A percentile compares a stretch with the other conserved stretches of the same genome.
phyloP scores from a whole-genome alignment of 2,329 filamentous ascomycete genomes.

The Trichoderma asperellum region DNA sequence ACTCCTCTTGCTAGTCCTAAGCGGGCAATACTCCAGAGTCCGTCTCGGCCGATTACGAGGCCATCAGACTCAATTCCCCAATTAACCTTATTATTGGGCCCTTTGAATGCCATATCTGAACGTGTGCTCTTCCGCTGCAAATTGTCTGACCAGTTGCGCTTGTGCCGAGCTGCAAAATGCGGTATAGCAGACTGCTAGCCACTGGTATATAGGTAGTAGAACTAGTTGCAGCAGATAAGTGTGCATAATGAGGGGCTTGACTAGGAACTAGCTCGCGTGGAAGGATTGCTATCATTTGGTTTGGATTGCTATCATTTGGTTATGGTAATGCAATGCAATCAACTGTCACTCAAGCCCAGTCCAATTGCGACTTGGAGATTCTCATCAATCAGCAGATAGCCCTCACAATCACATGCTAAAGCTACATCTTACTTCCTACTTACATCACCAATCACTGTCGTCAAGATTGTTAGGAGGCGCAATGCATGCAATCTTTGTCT shows the following conservation, averaged over 20 bases:
- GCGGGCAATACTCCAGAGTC: neutral
- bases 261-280: neutral
- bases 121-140: neutral
- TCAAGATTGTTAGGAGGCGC: neutral
- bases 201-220: no score
- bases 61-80: neutral
- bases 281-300: neutral
- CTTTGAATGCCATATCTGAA: neutral
- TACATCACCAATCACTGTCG: neutral
- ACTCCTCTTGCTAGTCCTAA: neutral
- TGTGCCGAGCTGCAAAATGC: neutral
- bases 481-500: neutral
- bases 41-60: slow-evolving; percentile 5
- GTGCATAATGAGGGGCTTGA: neutral
- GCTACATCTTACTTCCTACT: neutral
- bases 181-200: neutral
- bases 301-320: no score
- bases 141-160: neutral
- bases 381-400: neutral
- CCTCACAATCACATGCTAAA: neutral
- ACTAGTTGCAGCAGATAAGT: neutral
- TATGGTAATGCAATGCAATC: neutral
- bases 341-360: neutral
- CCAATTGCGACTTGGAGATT: neutral
- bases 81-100: slow-evolving; percentile 8